Base-by-base conservation (phyloP, 345 rosid genomes). In the Salix caprea region DNA sequence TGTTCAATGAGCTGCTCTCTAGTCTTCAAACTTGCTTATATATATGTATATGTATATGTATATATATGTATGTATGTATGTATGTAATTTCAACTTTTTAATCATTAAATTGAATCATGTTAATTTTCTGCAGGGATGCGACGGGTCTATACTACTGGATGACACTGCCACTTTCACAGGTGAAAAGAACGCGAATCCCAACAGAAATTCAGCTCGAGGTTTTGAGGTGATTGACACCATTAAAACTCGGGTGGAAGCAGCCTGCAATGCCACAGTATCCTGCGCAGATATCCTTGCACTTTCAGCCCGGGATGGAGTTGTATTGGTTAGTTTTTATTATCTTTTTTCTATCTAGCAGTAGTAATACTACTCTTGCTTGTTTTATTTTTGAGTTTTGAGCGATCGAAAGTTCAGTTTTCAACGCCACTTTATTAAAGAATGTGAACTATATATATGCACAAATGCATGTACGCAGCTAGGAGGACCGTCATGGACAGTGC, bases 401-500 rank as follows among this genome's bases (percentile, higher is more conserved):
- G 5, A 46, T 46, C 6, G 13, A 34, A 14, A 46, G 50, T 46
- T 46, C 18, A 46, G 3, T 46, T 46, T 11, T 46, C 50, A 46
- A 46, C 15, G 2, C 50, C 15, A 1, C 4, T 46, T 46, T 1
- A 12, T 46, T 14, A 46, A 46, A 46, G 50, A 46, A 46, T 11
- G 50, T 46, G 15, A 14, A 13, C 50, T 46, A 1, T 46, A 46
- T 46, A 1, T 46, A 44, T 34, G 0, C 44, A 40, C 50, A 46
- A 46, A 46, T 46, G 50, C 50, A 46, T 44, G 37, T 14, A 71
- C 34, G 58, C 72, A 83, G 83, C 78, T 72, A n/a, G 78, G 89
- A 67, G 89, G 87, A 34, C 86, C 87, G 0, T 58, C 76, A 50
- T 89, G 89, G 89, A 46, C 72, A 0, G 90, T 87, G 19, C 80